A percentile compares a stretch with the other conserved stretches of the same genome.
These are phyloP conservation scores for Diaporthe amygdali DNA, from an alignment of 2,329 filamentous ascomycete genomes.

Conservation along the genomic window DNA sequence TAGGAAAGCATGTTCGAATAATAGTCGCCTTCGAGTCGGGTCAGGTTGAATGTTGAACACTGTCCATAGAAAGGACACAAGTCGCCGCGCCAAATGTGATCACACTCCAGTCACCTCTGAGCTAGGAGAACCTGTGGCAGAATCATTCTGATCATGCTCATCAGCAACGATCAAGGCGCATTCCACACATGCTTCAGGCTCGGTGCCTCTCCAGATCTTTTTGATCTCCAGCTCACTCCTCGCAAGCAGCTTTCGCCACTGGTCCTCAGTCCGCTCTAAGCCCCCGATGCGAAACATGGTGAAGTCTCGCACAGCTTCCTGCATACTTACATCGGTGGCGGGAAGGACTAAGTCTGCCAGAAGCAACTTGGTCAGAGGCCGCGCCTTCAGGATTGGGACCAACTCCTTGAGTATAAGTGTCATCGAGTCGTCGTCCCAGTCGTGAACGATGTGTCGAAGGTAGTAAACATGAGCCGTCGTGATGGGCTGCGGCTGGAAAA, in stretches of 20 bases:
- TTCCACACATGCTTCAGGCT: constrained; percentile 13
- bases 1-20: too few relatives aligned
- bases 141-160: too few relatives aligned
- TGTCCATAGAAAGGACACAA: too few relatives aligned
- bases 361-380: background rate
- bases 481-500: constrained; percentile 4
- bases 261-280: constrained; percentile 1
- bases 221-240: background rate
- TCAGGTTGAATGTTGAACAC: too few relatives aligned
- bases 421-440: constrained; percentile 4
- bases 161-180: background rate
- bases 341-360: constrained; percentile 3
- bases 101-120: too few relatives aligned
- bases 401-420: background rate
- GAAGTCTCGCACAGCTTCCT: constrained; percentile 9
- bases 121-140: too few relatives aligned
- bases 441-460: background rate
- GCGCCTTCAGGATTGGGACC: background rate
- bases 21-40: too few relatives aligned
- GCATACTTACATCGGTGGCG: background rate
- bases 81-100: too few relatives aligned
- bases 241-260: constrained; percentile 5
- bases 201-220: constrained; percentile 8
- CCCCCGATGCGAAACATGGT: constrained; percentile 14
- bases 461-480: background rate